phyloP scores from a whole-genome alignment of 345 rosid genomes.

The Sonneratia alba region DNA sequence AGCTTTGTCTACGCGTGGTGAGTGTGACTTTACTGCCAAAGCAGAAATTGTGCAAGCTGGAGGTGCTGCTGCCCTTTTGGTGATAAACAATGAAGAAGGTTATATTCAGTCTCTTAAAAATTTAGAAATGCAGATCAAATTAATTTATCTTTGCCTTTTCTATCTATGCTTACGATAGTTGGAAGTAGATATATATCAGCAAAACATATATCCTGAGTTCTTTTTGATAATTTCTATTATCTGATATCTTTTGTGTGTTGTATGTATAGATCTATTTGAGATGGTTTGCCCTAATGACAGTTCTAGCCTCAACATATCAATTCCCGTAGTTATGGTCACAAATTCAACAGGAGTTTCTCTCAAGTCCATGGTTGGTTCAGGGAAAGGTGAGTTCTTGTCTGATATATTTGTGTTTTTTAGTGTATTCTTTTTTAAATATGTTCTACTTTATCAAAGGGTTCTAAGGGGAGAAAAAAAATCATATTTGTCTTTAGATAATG shows the following conservation, averaged over 20 bases:
- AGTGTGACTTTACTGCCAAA: slow-evolving; percentile 60
- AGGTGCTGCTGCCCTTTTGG: slow-evolving; percentile 72
- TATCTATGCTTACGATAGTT: background rate
- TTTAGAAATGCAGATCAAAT: background rate
- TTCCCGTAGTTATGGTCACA: slow-evolving; percentile 70
- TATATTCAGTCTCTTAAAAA: background rate
- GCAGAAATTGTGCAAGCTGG: slow-evolving; percentile 67
- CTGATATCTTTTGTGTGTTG: slow-evolving; percentile 1
- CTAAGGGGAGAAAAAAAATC: no score
- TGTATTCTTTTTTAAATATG: background rate
- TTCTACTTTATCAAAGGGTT: background rate
- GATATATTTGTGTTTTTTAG: background rate
- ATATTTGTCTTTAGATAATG: background rate
- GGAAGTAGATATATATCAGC: background rate
- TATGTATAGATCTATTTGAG: slow-evolving; percentile 46
- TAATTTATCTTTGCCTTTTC: background rate
- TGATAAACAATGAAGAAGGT: slow-evolving; percentile 88
- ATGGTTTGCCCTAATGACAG: slow-evolving; percentile 66
- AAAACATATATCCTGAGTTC: background rate
- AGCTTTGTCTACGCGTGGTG: slow-evolving; percentile 65
- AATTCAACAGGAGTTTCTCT: slow-evolving; percentile 63
- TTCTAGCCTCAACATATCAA: slow-evolving; percentile 47
- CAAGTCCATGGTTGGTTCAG: slow-evolving; percentile 39
- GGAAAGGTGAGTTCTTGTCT: slow-evolving; percentile 24
- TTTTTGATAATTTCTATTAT: slow-evolving; percentile 6